Base-by-base conservation (phyloP, 192 early-diverging fungal genomes). In the Linnemannia elongata region DNA sequence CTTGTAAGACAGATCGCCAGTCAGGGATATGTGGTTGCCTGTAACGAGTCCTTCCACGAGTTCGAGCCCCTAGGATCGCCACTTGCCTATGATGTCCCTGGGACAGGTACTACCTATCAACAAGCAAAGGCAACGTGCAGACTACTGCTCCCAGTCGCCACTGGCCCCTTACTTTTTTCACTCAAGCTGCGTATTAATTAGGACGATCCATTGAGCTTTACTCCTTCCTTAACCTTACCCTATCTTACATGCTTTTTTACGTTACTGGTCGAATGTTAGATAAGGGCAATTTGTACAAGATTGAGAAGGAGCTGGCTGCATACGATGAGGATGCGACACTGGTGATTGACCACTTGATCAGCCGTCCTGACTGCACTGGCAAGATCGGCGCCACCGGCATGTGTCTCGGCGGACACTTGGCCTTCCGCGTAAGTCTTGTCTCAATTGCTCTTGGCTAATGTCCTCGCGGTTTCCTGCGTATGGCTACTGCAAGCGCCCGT, bases 11-110 rank as follows among this genome's bases (percentile, higher is more conserved):
- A 82, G 63, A 85, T 79, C 22, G 72, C 82, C 27, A 83, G 78
- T 33, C 82, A 82, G 57, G 89, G 89, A 77, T 90, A 91, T 45
- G 70, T 91, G 15, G 92, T 93, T 24, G 93, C 93, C 6, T 91
- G 90, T 80, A 90, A 90, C 47, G 93, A 94, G 72, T 89, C 88
- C 30, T 94, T 91, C 82, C 93, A 94, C 78, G 93, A 94, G 76
- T 93, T 93, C 82, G 90, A 92, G 78, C 77, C 80, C 6, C 80
- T 88, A 22, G 93, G 93, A 20, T 87, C 80, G 3, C 88, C 89
- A 38, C 81, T 94, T 70, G 89, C 89, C 22, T 94, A 94, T 77
- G 93, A 93, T 80, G 88, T 72, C 13, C 88, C 87, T 55, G 93
- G 93, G 20, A 82, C 80, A 54, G 84, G 84, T 81, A 77, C 17